A percentile compares a stretch with the other conserved stretches of the same genome.
phyloP scores from a whole-genome alignment of 441 rosid species.

The Viola pubescens region DNA sequence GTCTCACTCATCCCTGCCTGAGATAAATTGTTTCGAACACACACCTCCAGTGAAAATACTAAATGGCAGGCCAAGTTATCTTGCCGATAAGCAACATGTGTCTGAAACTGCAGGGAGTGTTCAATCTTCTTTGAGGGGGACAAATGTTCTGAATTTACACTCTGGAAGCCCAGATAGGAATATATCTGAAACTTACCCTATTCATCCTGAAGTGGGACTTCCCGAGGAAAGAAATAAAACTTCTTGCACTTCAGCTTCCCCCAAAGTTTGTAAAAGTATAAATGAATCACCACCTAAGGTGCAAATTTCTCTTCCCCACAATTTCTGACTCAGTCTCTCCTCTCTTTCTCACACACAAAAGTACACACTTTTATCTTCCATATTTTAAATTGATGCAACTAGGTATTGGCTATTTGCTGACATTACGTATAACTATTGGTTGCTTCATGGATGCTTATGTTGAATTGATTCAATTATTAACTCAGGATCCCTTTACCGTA shows the following conservation, averaged over 20 bases:
- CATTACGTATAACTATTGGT: conserved; percentile 9
- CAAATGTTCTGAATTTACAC: conserved; percentile 14
- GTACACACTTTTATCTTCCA: background rate
- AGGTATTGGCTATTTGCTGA: conserved; percentile 10
- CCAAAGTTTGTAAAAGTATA: conserved; percentile 17
- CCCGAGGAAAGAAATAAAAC: conserved; percentile 27
- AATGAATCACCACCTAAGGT: conserved; percentile 36
- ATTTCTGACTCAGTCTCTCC: conserved; percentile 20
- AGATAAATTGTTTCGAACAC: conserved; percentile 16
- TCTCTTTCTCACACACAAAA: background rate
- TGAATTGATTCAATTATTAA: conserved; percentile 20
- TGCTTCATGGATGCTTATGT: conserved; percentile 10
- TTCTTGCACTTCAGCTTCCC: conserved; percentile 30
- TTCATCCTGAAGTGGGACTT: conserved; percentile 23
- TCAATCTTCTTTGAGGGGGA: conserved; percentile 20
- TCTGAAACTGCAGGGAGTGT: conserved; percentile 17
- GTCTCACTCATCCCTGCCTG: conserved; percentile 16
- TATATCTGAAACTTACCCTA: conserved; percentile 20
- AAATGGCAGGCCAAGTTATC: conserved; percentile 19
- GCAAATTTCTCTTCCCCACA: conserved; percentile 9
- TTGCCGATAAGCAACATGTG: conserved; percentile 17
- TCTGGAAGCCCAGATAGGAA: conserved; percentile 24
- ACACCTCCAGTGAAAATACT: conserved; percentile 13
- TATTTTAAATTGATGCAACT: conserved; percentile 3
- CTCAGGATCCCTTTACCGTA: conserved; percentile 25